Evolutionary conservation across 495 filamentous ascomycete genomes (phyloP), one percentile per base, ranked within the genome.

Genomic region (Daldinia caldariorum): DNA sequence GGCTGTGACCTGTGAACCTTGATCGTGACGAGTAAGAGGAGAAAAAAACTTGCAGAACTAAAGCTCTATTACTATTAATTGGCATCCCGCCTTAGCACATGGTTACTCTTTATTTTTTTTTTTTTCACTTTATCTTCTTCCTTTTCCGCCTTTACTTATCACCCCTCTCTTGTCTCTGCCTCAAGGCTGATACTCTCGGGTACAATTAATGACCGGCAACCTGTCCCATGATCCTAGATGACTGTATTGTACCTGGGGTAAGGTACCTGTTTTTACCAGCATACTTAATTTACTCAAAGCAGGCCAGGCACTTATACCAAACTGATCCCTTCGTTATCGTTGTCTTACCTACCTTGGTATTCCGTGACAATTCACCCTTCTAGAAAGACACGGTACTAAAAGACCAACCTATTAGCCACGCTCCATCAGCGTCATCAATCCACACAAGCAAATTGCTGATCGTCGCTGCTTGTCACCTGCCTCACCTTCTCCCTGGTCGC

Each of bases 141-240:
- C 32, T 35, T 18, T 45, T 9, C 32, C 58, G 45, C 55, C 56
- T 58, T 35, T 22, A 26, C 62, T 45, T 62, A 37, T 43, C 34
- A 6, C 38, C 45, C 26, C 26, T 26, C 26, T 26, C 43, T 68
- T 39, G 26, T 20, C 26, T 39, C 14, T 4, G 22, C 61, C 32
- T 60, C 29, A 47, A 61, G 61, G 47, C 56, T 58, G 35, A 58
- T 66, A 62, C 66, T 51, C 43, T 71, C 62, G 69, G 69, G 62
- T 59, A 67, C 69, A 59, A 55, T 71, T 63, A 67, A 63, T 63
- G 35, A 39, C 69, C 69, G 63, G 63, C 34, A 2, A 26, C 54
- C 55, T 53, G 58, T 49, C 51, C 35, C 20, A 35, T 45, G 53
- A 54, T 60, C 63, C 62, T 47, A 63, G 57, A 43, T 43, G 14